Percentiles rank a stretch among this genome's conserved stretches.
phyloP scores from a whole-genome alignment of 805 yeast genomes.

The Blastobotrys mokoenaii region DNA sequence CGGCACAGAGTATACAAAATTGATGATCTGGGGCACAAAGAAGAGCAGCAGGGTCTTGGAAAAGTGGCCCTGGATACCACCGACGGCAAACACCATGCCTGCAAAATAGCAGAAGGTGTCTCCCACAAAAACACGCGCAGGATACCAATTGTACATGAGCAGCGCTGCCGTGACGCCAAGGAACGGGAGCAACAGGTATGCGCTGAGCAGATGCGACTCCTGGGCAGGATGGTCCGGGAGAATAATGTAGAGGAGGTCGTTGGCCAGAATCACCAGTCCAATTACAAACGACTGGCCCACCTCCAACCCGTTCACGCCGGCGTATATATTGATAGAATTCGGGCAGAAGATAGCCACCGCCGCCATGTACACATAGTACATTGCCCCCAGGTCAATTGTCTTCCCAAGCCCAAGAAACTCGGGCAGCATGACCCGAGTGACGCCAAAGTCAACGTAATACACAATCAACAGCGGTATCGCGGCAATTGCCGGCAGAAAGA shows the following conservation, averaged over 20 bases:
- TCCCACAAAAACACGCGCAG: constrained; percentile 91
- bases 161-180: constrained; percentile 76
- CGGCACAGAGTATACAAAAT: constrained; percentile 85
- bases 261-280: constrained; percentile 58
- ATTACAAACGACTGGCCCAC: constrained; percentile 88
- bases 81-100: constrained; percentile 98
- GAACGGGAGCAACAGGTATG: constrained; percentile 74
- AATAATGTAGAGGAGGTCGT: constrained; percentile 63
- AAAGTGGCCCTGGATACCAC: constrained; percentile 92
- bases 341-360: constrained; percentile 90
- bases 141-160: constrained; percentile 77
- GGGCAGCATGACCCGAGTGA: constrained; percentile 81
- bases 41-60: constrained; percentile 84
- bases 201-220: constrained; percentile 76
- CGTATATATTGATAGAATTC: constrained; percentile 88
- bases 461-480: constrained; percentile 85
- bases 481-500: constrained; percentile 90
- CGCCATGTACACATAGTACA: constrained; percentile 86
- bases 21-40: constrained; percentile 84
- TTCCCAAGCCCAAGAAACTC: constrained; percentile 38
- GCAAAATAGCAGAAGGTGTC: constrained; percentile 97
- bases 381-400: constrained; percentile 63
- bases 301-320: constrained; percentile 94
- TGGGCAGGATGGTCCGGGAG: constrained; percentile 47
- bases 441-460: constrained; percentile 89